phyloP scores from a whole-genome alignment of 768 basidiomycete species.

The Suillus subaureus region DNA sequence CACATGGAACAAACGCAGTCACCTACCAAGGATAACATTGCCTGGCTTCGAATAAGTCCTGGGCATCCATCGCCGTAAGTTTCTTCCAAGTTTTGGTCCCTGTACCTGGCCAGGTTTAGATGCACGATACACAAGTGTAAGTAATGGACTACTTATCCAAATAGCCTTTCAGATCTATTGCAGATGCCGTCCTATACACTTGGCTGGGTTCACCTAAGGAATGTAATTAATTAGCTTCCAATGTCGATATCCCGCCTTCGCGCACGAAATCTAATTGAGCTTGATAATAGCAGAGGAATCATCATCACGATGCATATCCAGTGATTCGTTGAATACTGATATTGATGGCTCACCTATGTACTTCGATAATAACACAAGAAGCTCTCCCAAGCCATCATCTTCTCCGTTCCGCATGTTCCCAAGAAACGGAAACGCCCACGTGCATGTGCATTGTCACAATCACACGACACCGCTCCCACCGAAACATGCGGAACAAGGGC shows the following conservation, averaged over 20 bases:
- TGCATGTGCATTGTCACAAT: not conserved
- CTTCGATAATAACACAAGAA: constrained; percentile 2
- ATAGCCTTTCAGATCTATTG: not conserved
- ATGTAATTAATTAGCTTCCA: not conserved
- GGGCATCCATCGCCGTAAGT: not conserved
- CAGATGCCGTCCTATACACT: not conserved
- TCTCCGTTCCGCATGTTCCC: not conserved
- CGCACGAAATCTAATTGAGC: not conserved
- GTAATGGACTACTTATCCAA: not conserved
- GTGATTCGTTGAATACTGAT: not conserved
- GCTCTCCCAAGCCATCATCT: not conserved
- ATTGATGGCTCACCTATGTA: not conserved
- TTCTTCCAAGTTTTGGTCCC: not conserved
- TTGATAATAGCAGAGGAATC: not conserved
- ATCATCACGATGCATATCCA: not conserved
- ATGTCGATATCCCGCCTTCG: not conserved
- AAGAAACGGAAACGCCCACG: not conserved
- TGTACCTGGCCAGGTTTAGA: not conserved
- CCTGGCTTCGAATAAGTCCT: not conserved
- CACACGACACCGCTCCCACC: not conserved
- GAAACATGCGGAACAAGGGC: not conserved
- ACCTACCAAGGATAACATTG: not conserved
- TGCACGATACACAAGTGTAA: not conserved
- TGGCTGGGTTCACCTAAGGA: not conserved
- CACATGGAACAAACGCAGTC: not conserved